phyloP scores from a whole-genome alignment of 805 yeast species.

The Teunomyces cretensis region DNA sequence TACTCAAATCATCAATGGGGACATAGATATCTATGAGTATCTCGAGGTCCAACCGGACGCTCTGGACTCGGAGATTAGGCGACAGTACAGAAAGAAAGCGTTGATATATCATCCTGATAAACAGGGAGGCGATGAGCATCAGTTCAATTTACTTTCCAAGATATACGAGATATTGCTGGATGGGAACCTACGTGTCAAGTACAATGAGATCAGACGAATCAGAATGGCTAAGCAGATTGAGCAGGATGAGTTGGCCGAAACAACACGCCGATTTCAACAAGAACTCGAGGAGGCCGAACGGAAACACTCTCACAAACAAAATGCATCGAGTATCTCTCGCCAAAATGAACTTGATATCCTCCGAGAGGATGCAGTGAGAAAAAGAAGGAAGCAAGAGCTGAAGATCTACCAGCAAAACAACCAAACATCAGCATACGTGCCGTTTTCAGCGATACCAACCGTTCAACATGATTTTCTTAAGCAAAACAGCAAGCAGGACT shows the following conservation, averaged over 20 bases:
- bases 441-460: slow-evolving; percentile 19
- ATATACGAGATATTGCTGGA: slow-evolving; percentile 32
- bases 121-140: slow-evolving; percentile 17
- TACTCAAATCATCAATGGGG: slow-evolving; percentile 19
- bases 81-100: slow-evolving; percentile 35
- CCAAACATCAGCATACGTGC: slow-evolving; percentile 10
- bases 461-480: slow-evolving; percentile 2
- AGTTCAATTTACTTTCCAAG: slow-evolving; percentile 31
- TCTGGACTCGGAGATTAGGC: slow-evolving; percentile 20
- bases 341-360: slow-evolving; percentile 14
- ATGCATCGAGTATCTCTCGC: neutral
- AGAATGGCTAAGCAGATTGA: slow-evolving; percentile 10
- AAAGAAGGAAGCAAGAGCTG: slow-evolving; percentile 25
- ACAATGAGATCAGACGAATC: slow-evolving; percentile 28
- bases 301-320: neutral
- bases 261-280: slow-evolving; percentile 26
- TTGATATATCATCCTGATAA: slow-evolving; percentile 43
- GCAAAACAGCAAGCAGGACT: slow-evolving; percentile 9
- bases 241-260: slow-evolving; percentile 16
- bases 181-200: slow-evolving; percentile 22
- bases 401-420: neutral
- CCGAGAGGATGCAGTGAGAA: slow-evolving; percentile 27
- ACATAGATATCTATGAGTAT: slow-evolving; percentile 27
- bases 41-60: slow-evolving; percentile 24
- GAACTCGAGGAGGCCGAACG: slow-evolving; percentile 27